phyloP scores from a whole-genome alignment of 2,329 filamentous ascomycete species.

The Phialocephala subalpina region DNA sequence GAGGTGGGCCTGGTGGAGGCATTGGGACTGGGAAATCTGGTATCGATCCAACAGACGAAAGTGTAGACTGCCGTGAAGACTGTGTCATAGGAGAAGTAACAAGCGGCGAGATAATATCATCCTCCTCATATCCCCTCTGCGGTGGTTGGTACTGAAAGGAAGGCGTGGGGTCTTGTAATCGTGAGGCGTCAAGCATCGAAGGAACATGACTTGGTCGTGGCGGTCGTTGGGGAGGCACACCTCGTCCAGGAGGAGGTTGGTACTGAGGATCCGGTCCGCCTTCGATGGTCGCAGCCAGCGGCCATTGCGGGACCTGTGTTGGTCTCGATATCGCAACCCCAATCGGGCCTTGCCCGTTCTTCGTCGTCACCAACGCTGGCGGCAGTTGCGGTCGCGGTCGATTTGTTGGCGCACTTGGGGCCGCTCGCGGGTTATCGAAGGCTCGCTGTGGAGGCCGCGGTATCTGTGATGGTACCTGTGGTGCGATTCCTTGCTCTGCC shows the following conservation, averaged over 20 bases:
- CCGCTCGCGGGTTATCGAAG: slow-evolving; percentile 27
- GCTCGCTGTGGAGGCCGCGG: slow-evolving; percentile 31
- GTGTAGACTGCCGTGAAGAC: slow-evolving; percentile 60
- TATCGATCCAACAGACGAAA: slow-evolving; percentile 63
- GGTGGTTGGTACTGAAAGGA: slow-evolving; percentile 55
- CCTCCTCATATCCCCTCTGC: slow-evolving; percentile 27
- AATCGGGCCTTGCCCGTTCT: slow-evolving; percentile 35
- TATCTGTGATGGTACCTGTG: slow-evolving; percentile 38
- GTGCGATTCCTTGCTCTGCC: slow-evolving; percentile 50
- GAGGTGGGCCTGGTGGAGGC: slow-evolving; percentile 34
- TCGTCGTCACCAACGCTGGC: slow-evolving; percentile 30
- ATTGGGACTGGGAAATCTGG: slow-evolving; percentile 55
- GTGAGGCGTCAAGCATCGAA: slow-evolving; percentile 64
- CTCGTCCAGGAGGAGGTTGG: slow-evolving; percentile 58
- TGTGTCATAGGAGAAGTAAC: slow-evolving; percentile 56
- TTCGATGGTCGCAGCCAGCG: slow-evolving; percentile 47
- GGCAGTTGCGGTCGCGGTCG: slow-evolving; percentile 38
- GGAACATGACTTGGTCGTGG: slow-evolving; percentile 67
- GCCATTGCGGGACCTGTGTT: slow-evolving; percentile 62
- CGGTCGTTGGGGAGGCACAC: slow-evolving; percentile 63
- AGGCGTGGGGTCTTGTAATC: slow-evolving; percentile 62
- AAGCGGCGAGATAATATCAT: slow-evolving; percentile 44
- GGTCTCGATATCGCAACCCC: slow-evolving; percentile 57
- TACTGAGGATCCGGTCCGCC: slow-evolving; percentile 49
- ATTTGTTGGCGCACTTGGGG: slow-evolving; percentile 28